These are phyloP conservation scores for Xylaria cubensis DNA, from an alignment of 495 filamentous ascomycete species.

Conservation along the genomic window DNA sequence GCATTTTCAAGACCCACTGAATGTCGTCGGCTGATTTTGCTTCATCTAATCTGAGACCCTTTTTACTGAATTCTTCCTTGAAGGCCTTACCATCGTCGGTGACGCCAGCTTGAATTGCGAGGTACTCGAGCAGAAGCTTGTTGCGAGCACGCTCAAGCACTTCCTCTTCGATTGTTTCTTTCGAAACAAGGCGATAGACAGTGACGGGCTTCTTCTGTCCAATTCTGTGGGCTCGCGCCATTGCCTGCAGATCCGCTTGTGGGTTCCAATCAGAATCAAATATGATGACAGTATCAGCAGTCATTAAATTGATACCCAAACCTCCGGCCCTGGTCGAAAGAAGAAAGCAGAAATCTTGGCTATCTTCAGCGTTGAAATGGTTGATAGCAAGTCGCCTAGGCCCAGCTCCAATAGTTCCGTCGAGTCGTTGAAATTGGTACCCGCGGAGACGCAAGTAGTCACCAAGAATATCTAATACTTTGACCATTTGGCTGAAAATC, in stretches of 20 bases:
- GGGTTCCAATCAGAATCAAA: conserved; percentile 99
- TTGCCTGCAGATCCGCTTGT: conserved; percentile 96
- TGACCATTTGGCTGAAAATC: conserved; percentile 99
- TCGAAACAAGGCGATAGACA: conserved; percentile 93
- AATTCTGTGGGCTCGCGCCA: conserved; percentile 97
- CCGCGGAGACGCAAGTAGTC: conserved; percentile 91
- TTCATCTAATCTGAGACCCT: conserved; percentile 66
- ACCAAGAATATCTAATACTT: conserved; percentile 93
- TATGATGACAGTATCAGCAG: conserved; percentile 95
- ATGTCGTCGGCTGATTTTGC: conserved; percentile 90
- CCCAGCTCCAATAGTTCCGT: conserved; percentile 89
- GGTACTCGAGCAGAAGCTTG: conserved; percentile 97
- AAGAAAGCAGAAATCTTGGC: conserved; percentile 94
- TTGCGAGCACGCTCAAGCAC: conserved; percentile 94
- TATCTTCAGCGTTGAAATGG: conserved; percentile 94
- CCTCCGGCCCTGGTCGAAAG: conserved; percentile 95
- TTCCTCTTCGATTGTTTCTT: conserved; percentile 98
- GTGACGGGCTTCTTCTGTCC: conserved; percentile 95
- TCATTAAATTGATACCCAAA: conserved; percentile 98
- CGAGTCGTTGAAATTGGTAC: conserved; percentile 90
- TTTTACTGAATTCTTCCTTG: conserved; percentile 61
- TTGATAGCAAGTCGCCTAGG: conserved; percentile 91
- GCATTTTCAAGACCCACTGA: conserved; percentile 88
- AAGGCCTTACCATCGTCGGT: conserved; percentile 89
- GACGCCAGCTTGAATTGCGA: conserved; percentile 95